Conservation (phyloP, 306 rosid species). For the Mucuna pruriens region DNA sequence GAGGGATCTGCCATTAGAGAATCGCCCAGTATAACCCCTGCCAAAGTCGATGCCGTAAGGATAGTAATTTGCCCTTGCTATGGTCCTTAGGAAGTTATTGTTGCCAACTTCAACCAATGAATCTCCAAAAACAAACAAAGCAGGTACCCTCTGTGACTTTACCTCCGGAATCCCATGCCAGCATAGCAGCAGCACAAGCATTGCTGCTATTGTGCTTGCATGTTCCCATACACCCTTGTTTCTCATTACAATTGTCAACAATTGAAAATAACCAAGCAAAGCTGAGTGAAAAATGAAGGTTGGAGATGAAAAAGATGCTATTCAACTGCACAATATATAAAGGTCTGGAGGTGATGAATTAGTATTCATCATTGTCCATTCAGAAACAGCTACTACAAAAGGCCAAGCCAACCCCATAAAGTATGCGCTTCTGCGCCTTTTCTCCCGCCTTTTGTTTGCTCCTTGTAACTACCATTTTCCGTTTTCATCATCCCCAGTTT, state of each 20-base stretch:
- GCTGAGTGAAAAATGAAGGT: not conserved
- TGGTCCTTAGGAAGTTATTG: constrained; percentile 62
- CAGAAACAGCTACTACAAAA: constrained; percentile 18
- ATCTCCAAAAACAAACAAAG: constrained; percentile 85
- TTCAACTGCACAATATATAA: not conserved
- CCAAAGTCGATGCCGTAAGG: constrained; percentile 79
- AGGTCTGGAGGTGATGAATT: not conserved
- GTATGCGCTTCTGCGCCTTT: constrained; percentile 10
- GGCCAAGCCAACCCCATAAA: constrained; percentile 24
- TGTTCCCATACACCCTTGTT: not conserved
- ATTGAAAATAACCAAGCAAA: not conserved
- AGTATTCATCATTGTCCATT: not conserved
- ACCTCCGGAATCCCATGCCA: constrained; percentile 28
- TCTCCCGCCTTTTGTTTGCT: not conserved
- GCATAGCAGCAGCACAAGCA: constrained; percentile 38
- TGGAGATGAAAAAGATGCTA: not conserved
- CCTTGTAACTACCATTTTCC: constrained; percentile 19
- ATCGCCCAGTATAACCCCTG: constrained; percentile 79
- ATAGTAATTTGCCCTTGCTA: constrained; percentile 65
- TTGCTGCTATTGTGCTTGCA: not conserved
- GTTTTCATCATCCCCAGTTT: not conserved
- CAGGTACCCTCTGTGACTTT: constrained; percentile 59
- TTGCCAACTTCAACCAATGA: constrained; percentile 88
- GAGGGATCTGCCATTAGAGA: constrained; percentile 73
- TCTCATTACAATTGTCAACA: constrained; percentile 4